A percentile compares a stretch with the other conserved stretches of the same genome.
phyloP scores from a whole-genome alignment of 73 alveolate genomes.

The Blepharisma japonicum region DNA sequence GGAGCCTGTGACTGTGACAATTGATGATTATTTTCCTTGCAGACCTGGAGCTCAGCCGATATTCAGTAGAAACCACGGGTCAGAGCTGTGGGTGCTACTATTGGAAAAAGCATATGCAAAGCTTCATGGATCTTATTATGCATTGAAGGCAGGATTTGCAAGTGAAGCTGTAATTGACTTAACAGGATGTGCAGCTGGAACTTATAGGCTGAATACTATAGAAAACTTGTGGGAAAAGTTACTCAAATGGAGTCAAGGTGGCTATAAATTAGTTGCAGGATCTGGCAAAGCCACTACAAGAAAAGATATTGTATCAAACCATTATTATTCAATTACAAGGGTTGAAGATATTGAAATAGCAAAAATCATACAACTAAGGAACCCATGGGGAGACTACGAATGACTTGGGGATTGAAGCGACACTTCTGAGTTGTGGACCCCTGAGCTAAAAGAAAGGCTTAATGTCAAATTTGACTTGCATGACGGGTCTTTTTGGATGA shows the following conservation, averaged over 20 bases:
- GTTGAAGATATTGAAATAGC: slow-evolving; percentile 48
- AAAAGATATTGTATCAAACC: slow-evolving; percentile 74
- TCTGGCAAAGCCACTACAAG: slow-evolving; percentile 29
- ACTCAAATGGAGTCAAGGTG: background rate
- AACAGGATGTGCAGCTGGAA: slow-evolving; percentile 69
- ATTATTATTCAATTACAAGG: slow-evolving; percentile 77
- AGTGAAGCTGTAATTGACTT: slow-evolving; percentile 70
- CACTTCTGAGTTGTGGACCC: background rate
- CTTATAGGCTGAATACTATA: background rate
- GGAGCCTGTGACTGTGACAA: slow-evolving; percentile 58
- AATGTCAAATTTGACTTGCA: background rate
- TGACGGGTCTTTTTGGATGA: slow-evolving; percentile 51
- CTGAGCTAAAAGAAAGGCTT: background rate
- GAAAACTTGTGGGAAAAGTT: background rate
- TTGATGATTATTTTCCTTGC: slow-evolving; percentile 86
- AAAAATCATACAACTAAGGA: background rate
- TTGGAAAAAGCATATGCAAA: slow-evolving; percentile 93
- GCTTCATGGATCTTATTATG: slow-evolving; percentile 76
- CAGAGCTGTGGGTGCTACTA: slow-evolving; percentile 82
- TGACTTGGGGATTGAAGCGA: background rate
- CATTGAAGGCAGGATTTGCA: slow-evolving; percentile 70
- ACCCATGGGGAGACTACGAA: background rate
- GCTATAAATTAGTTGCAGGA: background rate
- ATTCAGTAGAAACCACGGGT: background rate
- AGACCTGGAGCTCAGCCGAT: slow-evolving; percentile 34